Conservation (phyloP, 2,329 filamentous ascomycete species). For the Cladorrhinum sp. region DNA sequence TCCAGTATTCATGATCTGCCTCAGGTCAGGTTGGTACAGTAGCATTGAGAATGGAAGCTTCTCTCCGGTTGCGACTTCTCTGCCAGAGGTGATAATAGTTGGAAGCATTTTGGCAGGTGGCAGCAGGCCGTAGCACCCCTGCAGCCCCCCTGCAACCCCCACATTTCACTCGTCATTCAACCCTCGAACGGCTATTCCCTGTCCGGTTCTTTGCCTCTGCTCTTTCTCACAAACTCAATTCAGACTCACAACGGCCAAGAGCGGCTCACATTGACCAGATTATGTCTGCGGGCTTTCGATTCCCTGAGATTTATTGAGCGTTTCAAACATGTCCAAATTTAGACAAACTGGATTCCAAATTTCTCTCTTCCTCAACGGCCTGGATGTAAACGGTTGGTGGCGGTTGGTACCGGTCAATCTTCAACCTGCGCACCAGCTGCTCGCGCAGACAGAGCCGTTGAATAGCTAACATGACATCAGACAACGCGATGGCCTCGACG, state of each 20-base stretch:
- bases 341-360: not conserved
- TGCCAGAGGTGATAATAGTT: not conserved
- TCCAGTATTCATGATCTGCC: too few relatives aligned
- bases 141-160: not conserved
- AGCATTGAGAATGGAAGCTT: too few relatives aligned
- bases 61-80: too few relatives aligned
- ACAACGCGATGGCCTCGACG: not conserved
- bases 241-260: not conserved
- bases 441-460: too few relatives aligned
- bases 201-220: not conserved
- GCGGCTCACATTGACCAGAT: not conserved
- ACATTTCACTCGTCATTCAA: not conserved
- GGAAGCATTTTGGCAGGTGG: not conserved
- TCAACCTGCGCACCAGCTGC: not conserved
- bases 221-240: not conserved
- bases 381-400: not conserved
- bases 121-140: not conserved
- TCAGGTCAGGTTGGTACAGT: too few relatives aligned
- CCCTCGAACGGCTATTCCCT: not conserved
- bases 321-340: not conserved
- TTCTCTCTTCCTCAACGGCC: not conserved
- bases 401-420: not conserved
- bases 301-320: too few relatives aligned
- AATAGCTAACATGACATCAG: not conserved
- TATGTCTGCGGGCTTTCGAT: not conserved